Base-by-base conservation (phyloP, 345 rosid species). In the Citrus maxima region DNA sequence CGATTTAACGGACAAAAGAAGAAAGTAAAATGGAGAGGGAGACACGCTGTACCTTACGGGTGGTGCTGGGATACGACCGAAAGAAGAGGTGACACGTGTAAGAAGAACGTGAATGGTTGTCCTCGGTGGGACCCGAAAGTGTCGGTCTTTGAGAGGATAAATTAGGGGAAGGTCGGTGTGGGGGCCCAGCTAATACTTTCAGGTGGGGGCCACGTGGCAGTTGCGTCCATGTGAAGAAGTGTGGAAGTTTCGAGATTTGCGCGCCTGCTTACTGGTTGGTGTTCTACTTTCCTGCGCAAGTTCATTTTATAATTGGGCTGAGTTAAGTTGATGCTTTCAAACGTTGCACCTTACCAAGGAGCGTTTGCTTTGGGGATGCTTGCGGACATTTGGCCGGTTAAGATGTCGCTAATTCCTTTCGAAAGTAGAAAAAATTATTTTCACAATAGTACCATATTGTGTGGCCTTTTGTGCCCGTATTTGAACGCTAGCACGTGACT, bases 81-180 rank as follows among this genome's bases (percentile, higher is more conserved):
- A 76, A 38, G 32, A 21, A 22, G 14, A 2, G 0, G 0, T 13
- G 85, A 49, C 81, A 75, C 86, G 88, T 84, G 87, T 37, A 71
- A 4, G 14, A n/a, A 27, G 42, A 62, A 28, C 77, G 74, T 81
- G 79, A 75, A 34, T 6, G 49, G 63, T n/a, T 81, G 78, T 79
- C 38, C 67, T n/a, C 1, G 2, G 64, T 56, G 86, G 83, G 85
- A 46, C 85, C 82, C 10, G 6, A 10, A 30, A 13, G 3, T 64
- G 87, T 78, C 82, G 74, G 85, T 46, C 76, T 65, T 18, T 13
- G 35, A 14, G 22, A 8, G 59, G 80, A 77, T 72, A 27, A 72
- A 51, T 25, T 54, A 64, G 10, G 7, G 59, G 71, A 61, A 81
- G 73, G 84, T 59, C 80, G 86, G 84, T 18, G 55, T 24, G 8